Conservation (phyloP, 2,329 filamentous ascomycete species). For the Sphaerostilbella broomeana region DNA sequence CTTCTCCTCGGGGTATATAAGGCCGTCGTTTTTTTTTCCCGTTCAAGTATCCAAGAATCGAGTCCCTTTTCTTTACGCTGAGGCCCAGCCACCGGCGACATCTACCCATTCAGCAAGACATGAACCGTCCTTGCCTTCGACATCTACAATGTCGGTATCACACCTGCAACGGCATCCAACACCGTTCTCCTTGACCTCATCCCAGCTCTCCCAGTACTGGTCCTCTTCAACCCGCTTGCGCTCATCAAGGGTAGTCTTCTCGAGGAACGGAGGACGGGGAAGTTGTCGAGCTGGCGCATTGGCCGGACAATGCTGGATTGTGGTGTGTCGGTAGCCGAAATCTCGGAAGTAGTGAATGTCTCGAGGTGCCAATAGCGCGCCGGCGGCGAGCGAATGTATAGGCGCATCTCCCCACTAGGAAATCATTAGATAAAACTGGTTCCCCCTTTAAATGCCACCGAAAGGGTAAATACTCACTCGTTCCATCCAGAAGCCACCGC, state of each 20-base stretch:
- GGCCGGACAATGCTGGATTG: slow-evolving; percentile 95
- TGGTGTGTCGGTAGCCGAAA: slow-evolving; percentile 96
- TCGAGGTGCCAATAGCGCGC: slow-evolving; percentile 68
- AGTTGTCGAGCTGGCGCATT: slow-evolving; percentile 89
- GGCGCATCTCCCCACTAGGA: slow-evolving; percentile 93
- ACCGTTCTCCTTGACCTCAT: slow-evolving; percentile 86
- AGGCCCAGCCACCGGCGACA: slow-evolving; percentile 87
- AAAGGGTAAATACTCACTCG: slow-evolving; percentile 55
- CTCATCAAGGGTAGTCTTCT: slow-evolving; percentile 72
- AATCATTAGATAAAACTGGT: too few relatives aligned
- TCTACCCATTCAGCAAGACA: slow-evolving; percentile 96
- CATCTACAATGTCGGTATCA: slow-evolving; percentile 94
- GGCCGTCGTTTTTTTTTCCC: too few relatives aligned
- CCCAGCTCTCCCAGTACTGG: slow-evolving; percentile 88
- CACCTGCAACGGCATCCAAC: slow-evolving; percentile 95
- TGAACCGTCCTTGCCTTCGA: slow-evolving; percentile 94
- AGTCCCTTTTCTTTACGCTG: slow-evolving; percentile 28
- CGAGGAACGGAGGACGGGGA: slow-evolving; percentile 70
- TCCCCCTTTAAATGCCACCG: too few relatives aligned
- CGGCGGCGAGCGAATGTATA: slow-evolving; percentile 93
- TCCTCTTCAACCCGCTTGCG: slow-evolving; percentile 87
- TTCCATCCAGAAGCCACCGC: slow-evolving; percentile 99
- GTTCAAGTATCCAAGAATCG: neutral
- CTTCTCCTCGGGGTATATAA: too few relatives aligned
- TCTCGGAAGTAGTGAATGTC: slow-evolving; percentile 99